A percentile compares a stretch with the other conserved stretches of the same genome.
Conservation (phyloP, 352 stramenopile genomes). For the Phytophthora tubulina region DNA sequence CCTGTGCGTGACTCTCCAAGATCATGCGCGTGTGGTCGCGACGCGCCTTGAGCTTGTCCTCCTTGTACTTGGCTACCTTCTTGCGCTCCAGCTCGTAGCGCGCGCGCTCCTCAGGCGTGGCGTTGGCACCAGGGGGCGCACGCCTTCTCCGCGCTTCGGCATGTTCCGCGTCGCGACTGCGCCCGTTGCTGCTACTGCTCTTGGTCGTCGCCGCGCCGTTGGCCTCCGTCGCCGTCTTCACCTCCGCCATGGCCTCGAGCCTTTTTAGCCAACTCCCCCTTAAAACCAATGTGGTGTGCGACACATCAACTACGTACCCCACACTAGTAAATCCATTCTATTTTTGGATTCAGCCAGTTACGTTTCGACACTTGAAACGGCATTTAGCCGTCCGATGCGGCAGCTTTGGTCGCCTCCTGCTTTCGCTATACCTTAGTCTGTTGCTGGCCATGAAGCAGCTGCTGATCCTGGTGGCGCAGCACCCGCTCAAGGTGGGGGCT, state of each 20-base stretch:
- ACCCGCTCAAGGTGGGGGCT: conserved; percentile 61
- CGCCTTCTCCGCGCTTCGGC: conserved; percentile 55
- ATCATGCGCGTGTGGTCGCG: conserved; percentile 90
- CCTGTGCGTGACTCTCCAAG: conserved; percentile 86
- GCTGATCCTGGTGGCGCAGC: conserved; percentile 71
- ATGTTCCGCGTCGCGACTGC: conserved; percentile 34
- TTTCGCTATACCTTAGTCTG: not conserved
- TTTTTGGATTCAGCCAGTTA: conserved; percentile 4
- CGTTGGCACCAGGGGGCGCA: conserved; percentile 60
- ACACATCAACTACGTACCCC: conserved; percentile 7
- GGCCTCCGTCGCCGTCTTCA: conserved; percentile 32
- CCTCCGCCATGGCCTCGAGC: conserved; percentile 31
- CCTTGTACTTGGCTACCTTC: conserved; percentile 91
- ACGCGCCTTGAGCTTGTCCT: conserved; percentile 89
- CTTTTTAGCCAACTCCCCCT: conserved; percentile 8
- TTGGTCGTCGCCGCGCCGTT: conserved; percentile 28
- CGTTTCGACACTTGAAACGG: conserved; percentile 1
- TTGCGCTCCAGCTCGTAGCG: conserved; percentile 88
- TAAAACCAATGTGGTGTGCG: conserved; percentile 2
- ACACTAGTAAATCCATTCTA: not conserved
- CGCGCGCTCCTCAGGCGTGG: conserved; percentile 73
- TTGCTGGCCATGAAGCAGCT: conserved; percentile 40
- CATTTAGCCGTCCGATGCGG: not conserved
- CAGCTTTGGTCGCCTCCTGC: no score
- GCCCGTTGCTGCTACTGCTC: conserved; percentile 33